These are phyloP conservation scores for Sporothrix dimorphospora DNA, from an alignment of 2,329 filamentous ascomycete genomes.

Conservation along the genomic window DNA sequence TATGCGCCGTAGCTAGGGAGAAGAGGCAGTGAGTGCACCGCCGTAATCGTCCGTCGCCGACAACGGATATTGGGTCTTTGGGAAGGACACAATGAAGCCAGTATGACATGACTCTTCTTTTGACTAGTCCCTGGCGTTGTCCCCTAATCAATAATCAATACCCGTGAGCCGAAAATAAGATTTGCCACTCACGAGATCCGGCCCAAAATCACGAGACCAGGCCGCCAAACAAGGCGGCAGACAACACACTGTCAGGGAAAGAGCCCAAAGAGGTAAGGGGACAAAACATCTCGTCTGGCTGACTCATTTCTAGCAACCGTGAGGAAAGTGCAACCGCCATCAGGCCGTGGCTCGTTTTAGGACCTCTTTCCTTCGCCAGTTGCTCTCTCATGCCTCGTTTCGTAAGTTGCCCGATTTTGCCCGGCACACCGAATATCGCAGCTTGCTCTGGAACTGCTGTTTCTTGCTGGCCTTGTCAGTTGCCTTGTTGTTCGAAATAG, in stretches of 20 bases:
- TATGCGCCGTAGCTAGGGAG: not conserved
- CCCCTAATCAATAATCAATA: not conserved
- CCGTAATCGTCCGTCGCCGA: slow-evolving; percentile 8
- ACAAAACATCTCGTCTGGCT: slow-evolving; percentile 1
- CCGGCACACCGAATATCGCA: not conserved
- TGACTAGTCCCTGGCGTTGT: not conserved
- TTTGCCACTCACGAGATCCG: slow-evolving; percentile 14
- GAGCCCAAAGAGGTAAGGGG: not conserved
- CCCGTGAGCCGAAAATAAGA: slow-evolving; percentile 1
- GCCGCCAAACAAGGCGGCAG: not conserved
- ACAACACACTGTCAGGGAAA: not conserved
- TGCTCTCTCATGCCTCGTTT: not conserved
- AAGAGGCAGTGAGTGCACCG: not conserved
- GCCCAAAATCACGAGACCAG: slow-evolving; percentile 22
- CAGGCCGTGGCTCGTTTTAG: not conserved
- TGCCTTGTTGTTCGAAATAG: not conserved
- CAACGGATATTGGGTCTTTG: not conserved
- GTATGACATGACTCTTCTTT: slow-evolving; percentile 9
- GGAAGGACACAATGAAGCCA: not conserved
- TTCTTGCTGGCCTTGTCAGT: not conserved
- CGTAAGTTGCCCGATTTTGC: not conserved
- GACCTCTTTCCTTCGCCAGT: not conserved
- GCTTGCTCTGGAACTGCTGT: not conserved
- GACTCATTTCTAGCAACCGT: slow-evolving; percentile 13
- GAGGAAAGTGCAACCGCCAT: slow-evolving; percentile 1